Base-by-base conservation (phyloP, 495 filamentous ascomycete species). In the Xylaria castorea region DNA sequence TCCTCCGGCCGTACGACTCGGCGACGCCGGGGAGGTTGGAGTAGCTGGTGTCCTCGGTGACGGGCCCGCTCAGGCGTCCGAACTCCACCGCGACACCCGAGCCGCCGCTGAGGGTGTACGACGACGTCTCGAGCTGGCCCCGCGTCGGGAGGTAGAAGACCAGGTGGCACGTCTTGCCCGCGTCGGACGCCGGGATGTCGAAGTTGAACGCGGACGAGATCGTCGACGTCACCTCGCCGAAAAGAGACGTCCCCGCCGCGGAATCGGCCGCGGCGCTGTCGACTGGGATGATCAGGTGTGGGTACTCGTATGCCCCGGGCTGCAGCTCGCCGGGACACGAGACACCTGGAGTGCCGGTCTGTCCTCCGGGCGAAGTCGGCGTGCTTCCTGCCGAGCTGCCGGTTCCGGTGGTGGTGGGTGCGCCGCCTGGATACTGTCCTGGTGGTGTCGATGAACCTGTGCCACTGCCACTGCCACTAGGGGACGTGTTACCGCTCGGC, bases 171-270 rank as follows among this genome's bases (percentile, higher is more conserved):
- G 83, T 91, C 80, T 89, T 88, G 60, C 84, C 87, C 50, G 83
- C 76, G 76, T 87, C 82, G 14, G 77, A 77, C 0, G 76, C 36
- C 20, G 89, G 89, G 53, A 93, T 86, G 76, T 91, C 89, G 80
- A 93, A 93, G 80, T 90, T 91, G 86, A 92, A 93, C 57, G 90
- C 79, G 22, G 84, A 86, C 44, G 90, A 91, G 71, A 89, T 80
- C 32, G 84, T 86, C 5, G 84, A 75, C 5, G 84, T 85, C 38
- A 92, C 81, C 8, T 85, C 82, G 46, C 89, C 90, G 70, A 86
- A 88, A 77, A 80, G 85, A 0, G 81, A 82, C 18, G 86, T 90
- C 11, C 89, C 90, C 20, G 79, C 75, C 3, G 90, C 83, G 0
- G 71, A 79, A 74, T 85, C 75, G 5, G 91, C 89, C 44, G 81